Evolutionary conservation across 208 protist genomes (phyloP), one percentile per base, ranked within the genome.

Genomic region (Trichomonas vaginalis): DNA sequence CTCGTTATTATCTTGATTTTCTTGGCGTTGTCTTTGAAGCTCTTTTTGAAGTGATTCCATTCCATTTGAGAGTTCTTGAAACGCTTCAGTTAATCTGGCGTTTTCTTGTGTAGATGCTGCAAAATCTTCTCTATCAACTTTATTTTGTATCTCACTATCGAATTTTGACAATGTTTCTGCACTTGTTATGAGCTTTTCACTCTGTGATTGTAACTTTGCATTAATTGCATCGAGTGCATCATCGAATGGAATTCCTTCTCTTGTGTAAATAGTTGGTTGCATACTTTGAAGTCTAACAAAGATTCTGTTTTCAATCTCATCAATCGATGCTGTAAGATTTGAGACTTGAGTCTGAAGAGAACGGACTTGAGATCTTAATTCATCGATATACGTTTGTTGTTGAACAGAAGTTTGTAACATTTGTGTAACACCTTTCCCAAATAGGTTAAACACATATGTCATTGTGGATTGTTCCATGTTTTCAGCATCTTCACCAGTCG

Each of bases 331-430:
- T 51, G 86, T 56, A 1, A 92, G 17, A 51, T 48, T 92, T 51
- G 86, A n/a, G 14, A 92, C 32, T 47, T 92, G 86, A 48, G 86
- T 51, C 45, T 92, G 86, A 2, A 92, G 32, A n/a, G 40, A 48
- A 51, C 86, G 39, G 46, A 45, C 45, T 92, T 92, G 86, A 27
- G 86, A 35, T 42, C 45, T 42, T 56, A 92, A 39, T 92, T 51
- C 86, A n/a, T 92, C 45, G n/a, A 92, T 92, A 51, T 35, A n/a
- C 6, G 86, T 92, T 39, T 92, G 86, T 39, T 92, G 86, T n/a
- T 92, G 42, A 15, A 92, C 45, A 92, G 15, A 48, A 15, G 23
- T 35, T 32, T 92, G 86, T 14, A 92, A 27, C 45, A 92, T 92
- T 47, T 92, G 86, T 15, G 86, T 56, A 9, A 92, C 45, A 39